These are phyloP conservation scores for Claviceps pusilla DNA, from an alignment of 2,329 filamentous ascomycete species.

Conservation along the genomic window DNA sequence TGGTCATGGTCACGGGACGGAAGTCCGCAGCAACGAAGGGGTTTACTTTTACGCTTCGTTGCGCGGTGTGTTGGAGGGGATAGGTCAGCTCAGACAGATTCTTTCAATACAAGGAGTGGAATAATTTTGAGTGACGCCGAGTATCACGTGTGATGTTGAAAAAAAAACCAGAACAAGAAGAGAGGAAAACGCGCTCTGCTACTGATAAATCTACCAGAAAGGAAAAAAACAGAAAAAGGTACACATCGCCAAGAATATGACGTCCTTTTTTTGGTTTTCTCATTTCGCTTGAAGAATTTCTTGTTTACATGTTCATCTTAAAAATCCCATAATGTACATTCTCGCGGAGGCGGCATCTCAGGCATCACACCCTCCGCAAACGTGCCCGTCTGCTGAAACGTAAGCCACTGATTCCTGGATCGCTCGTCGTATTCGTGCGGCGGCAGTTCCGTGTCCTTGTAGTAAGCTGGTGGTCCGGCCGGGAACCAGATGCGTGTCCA, in stretches of 20 bases:
- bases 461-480: conserved; percentile 49
- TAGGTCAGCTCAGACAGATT: conserved; percentile 1
- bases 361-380: conserved; percentile 64
- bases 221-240: too few relatives aligned
- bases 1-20: neutral
- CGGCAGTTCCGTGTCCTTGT: conserved; percentile 46
- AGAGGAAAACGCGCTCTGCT: too few relatives aligned
- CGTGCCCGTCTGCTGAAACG: conserved; percentile 46
- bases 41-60: neutral
- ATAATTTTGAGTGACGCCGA: too few relatives aligned
- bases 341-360: conserved; percentile 59
- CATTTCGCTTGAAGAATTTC: too few relatives aligned
- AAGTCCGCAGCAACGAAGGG: neutral
- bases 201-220: too few relatives aligned
- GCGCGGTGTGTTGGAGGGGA: neutral
- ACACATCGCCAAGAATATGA: too few relatives aligned
- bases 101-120: conserved; percentile 1
- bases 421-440: conserved; percentile 42
- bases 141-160: too few relatives aligned
- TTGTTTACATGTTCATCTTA: conserved; percentile 20
- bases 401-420: conserved; percentile 47
- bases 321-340: conserved; percentile 62
- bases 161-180: too few relatives aligned
- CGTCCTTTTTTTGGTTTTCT: too few relatives aligned
- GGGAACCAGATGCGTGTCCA: conserved; percentile 60